phyloP scores from a whole-genome alignment of 2,329 filamentous ascomycete genomes.

The Arthrobotrys sinensis region DNA sequence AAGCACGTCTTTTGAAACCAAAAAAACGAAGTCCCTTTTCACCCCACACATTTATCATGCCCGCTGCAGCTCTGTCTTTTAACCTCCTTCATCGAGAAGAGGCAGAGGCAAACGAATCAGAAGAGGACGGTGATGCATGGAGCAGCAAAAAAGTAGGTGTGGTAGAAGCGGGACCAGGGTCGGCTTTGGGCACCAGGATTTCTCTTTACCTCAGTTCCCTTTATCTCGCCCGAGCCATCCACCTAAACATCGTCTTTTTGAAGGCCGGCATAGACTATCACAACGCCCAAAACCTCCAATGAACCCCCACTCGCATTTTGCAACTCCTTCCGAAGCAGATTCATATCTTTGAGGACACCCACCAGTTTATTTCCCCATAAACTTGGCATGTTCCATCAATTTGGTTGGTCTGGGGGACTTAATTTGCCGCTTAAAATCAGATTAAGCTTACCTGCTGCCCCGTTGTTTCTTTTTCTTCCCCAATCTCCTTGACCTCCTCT shows the following conservation, averaged over 20 bases:
- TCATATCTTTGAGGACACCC: slow-evolving; percentile 27
- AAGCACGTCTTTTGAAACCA: slow-evolving; percentile 26
- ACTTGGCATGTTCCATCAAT: slow-evolving; percentile 61
- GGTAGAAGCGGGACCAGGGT: slow-evolving; percentile 60
- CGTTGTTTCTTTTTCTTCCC: slow-evolving; percentile 32
- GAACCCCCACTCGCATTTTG: slow-evolving; percentile 33
- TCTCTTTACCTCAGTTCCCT: slow-evolving; percentile 40
- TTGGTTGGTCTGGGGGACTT: slow-evolving; percentile 59
- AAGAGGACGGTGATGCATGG: slow-evolving; percentile 34
- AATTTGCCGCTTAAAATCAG: slow-evolving; percentile 60
- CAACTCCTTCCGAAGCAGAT: slow-evolving; percentile 33
- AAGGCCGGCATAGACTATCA: slow-evolving; percentile 29
- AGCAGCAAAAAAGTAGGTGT: slow-evolving; percentile 52
- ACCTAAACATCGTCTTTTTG: slow-evolving; percentile 6
- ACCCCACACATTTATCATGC: slow-evolving; percentile 48
- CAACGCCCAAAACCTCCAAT: slow-evolving; percentile 17
- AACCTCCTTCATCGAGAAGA: slow-evolving; percentile 45
- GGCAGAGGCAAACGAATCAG: slow-evolving; percentile 45
- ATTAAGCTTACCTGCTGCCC: slow-evolving; percentile 53
- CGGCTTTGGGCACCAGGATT: slow-evolving; percentile 38
- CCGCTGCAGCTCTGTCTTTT: slow-evolving; percentile 7
- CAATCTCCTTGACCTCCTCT: neutral
- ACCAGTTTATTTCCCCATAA: slow-evolving; percentile 61
- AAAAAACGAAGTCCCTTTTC: neutral
- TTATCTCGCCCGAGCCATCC: slow-evolving; percentile 38